Evolutionary conservation across 331 rosid species (phyloP), one percentile per base, ranked within the genome.

Genomic region (Cydonia oblonga): DNA sequence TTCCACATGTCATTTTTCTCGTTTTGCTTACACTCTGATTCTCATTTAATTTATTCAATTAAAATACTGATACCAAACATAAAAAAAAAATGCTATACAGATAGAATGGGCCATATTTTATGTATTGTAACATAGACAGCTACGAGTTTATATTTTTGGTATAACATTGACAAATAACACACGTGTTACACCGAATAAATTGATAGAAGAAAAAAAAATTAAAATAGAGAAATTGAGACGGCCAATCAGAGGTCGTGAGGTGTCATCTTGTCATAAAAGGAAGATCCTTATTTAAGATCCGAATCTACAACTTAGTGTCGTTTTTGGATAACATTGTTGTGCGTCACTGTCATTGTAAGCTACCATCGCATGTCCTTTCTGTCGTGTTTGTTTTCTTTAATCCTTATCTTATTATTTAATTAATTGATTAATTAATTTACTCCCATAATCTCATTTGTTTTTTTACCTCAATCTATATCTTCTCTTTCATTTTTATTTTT

Each of bases 221-320:
- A 44, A 20, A 54, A 54, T 1, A 3, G 15, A 20, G 60, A 20
- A 20, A 20, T 20, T 20, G 5, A 24, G 28, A 24, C 28, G 28
- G 6, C 28, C 14, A 38, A 38, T 38, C 14, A n/a, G 25, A 19
- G 59, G 4, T 13, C n/a, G 24, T 58, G 33, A 59, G 11, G 64
- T 59, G 64, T 25, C 64, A 14, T 59, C 66, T 11, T 61, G 66
- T 28, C 66, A 61, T 6, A 9, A 8, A 29, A 68, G 29, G 68
- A 68, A 77, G 81, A 86, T 81, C 74, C 83, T 59, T 65, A 52
- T 33, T 64, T 7, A 12, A 33, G 68, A 76, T 79, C 72, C 80
- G 79, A 78, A 84, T 82, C 76, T 80, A 38, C 35, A 56, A 56
- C 1, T 7, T 13, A 11, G 15, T 56, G n/a, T n/a, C 62, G 15